phyloP scores from a whole-genome alignment of 179 eudicot genomes.

The Corrigiola litoralis region DNA sequence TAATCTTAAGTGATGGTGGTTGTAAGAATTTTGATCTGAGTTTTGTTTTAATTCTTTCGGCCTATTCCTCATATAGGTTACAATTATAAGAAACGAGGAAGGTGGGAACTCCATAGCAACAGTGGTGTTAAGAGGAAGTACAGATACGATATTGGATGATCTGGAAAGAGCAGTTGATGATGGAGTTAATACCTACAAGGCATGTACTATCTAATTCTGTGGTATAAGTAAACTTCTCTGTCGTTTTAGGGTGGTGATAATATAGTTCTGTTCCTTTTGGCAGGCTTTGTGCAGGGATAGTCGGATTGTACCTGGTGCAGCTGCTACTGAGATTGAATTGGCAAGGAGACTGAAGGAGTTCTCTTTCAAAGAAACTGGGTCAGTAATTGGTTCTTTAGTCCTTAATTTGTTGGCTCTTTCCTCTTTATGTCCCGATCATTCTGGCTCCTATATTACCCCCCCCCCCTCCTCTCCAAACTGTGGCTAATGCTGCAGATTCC shows the following conservation, averaged over 20 bases:
- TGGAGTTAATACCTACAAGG: constrained; percentile 96
- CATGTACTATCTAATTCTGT: constrained; percentile 4
- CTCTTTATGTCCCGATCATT: too few relatives aligned
- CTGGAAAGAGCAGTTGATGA: constrained; percentile 98
- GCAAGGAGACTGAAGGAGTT: constrained; percentile 85
- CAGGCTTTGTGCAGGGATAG: constrained; percentile 99
- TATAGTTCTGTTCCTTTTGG: neutral
- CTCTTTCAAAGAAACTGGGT: constrained; percentile 93
- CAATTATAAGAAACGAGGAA: constrained; percentile 86
- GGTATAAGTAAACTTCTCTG: neutral
- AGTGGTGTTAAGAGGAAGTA: constrained; percentile 86
- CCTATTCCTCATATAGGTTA: constrained; percentile 44
- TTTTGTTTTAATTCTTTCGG: constrained; percentile 1
- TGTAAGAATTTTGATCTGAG: neutral
- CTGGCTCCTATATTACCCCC: too few relatives aligned
- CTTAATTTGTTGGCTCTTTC: too few relatives aligned
- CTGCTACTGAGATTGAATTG: constrained; percentile 95
- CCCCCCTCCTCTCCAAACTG: too few relatives aligned
- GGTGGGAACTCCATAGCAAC: constrained; percentile 90
- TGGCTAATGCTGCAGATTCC: too few relatives aligned
- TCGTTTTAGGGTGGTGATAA: constrained; percentile 9
- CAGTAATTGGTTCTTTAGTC: neutral
- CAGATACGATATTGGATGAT: constrained; percentile 96
- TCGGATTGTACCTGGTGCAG: constrained; percentile 90
- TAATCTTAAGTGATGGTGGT: neutral